Percentiles rank a stretch among this genome's conserved stretches.
Conservation (phyloP, 73 alveolate species). For the Effrenium voratum region DNA sequence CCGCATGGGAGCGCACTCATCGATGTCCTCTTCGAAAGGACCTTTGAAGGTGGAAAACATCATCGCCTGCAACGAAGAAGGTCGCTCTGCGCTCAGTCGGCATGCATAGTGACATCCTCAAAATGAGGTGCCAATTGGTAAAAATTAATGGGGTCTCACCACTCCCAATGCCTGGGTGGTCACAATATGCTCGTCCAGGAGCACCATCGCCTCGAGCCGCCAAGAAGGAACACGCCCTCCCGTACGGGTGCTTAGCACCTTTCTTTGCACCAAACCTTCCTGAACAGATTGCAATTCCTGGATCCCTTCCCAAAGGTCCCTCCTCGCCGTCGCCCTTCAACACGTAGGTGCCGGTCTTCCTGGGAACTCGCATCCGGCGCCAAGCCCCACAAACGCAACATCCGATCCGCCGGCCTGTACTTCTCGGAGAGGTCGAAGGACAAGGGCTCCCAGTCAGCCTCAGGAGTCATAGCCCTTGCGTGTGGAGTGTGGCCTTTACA, state of each 20-base stretch:
- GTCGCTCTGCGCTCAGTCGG: conserved; percentile 27
- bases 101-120: background rate
- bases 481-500: too few relatives aligned
- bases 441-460: conserved; percentile 94
- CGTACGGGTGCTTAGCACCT: background rate
- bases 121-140: background rate
- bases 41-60: conserved; percentile 99
- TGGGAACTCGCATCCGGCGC: background rate
- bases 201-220: conserved; percentile 93
- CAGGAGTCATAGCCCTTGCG: too few relatives aligned
- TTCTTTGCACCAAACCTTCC: background rate
- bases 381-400: background rate
- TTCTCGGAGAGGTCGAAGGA: conserved; percentile 79
- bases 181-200: conserved; percentile 97
- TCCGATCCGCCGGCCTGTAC: conserved; percentile 22
- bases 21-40: conserved; percentile 99
- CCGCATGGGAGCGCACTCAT: conserved; percentile 94
- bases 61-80: conserved; percentile 97
- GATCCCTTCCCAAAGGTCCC: background rate
- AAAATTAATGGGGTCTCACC: background rate
- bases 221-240: background rate
- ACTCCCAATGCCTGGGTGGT: conserved; percentile 95
- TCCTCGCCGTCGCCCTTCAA: conserved; percentile 97
- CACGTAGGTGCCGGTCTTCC: conserved; percentile 95
- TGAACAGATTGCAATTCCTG: background rate